Base-by-base conservation (phyloP, 495 filamentous ascomycete species). In the Xylaria curta region DNA sequence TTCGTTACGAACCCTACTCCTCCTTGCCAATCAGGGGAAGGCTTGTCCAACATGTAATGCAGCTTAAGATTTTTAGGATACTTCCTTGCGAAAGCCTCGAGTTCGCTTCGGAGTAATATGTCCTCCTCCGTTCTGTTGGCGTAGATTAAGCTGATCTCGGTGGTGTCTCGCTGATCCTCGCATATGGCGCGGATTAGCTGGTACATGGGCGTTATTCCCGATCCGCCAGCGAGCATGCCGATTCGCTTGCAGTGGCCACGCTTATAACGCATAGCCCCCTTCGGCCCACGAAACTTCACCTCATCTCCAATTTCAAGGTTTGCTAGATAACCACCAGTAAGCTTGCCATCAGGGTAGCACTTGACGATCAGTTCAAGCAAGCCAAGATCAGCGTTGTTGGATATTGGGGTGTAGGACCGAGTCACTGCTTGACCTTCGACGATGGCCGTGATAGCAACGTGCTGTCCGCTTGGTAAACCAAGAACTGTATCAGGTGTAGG, bases 101-200 rank as follows among this genome's bases (percentile, higher is more conserved):
- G 79, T 67, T 89, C 83, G 1, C 77, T 70, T 8, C 85, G 76
- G 28, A 94, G 79, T 46, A 94, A 82, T 58, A 93, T 92, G 73
- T 94, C 92, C 26, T 89, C 85, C 80, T 93, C 90, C 24, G 73
- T 83, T 61, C 90, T 83, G 79, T 93, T 93, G 69, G 89, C 92
- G 76, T 83, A 89, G 60, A 89, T 68, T 4, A 87, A 79, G 59
- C 76, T 81, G 31, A 89, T 74, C 71, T 84, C 74, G 3, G 87
- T 88, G 6, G 78, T 81, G 67, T 89, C 86, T 28, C 71, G 75
- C 12, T 82, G 78, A 63, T 86, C 82, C 70, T 87, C 82, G 72
- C 85, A 84, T 40, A 89, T 88, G 40, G 83, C 83, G 21, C 83
- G 83, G 68, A 88, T 83, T 26, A 88, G 72, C 70, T 85, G 85